A percentile compares a stretch with the other conserved stretches of the same genome.
phyloP scores from a whole-genome alignment of 352 stramenopile genomes.

The Globisporangium orthogonon region DNA sequence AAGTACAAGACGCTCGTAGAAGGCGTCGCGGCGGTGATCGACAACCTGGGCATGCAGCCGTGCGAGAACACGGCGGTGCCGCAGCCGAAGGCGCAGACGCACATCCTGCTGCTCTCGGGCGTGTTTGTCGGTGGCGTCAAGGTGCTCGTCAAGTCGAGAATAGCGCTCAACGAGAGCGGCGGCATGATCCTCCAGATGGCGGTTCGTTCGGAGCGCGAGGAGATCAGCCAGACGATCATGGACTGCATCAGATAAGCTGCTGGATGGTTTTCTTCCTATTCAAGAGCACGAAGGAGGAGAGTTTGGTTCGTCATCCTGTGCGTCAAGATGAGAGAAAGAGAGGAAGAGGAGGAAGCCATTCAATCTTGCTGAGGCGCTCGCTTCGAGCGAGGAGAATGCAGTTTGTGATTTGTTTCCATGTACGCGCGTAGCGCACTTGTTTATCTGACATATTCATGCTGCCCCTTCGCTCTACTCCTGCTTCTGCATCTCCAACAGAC shows the following conservation, averaged over 20 bases:
- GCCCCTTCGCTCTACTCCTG: neutral
- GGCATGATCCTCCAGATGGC: slow-evolving; percentile 95
- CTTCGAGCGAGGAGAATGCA: neutral
- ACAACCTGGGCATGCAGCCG: slow-evolving; percentile 96
- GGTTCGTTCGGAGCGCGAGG: slow-evolving; percentile 91
- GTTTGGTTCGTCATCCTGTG: neutral
- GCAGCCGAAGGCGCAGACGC: slow-evolving; percentile 88
- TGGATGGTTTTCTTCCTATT: neutral
- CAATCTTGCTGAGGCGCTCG: neutral
- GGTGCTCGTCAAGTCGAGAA: slow-evolving; percentile 94
- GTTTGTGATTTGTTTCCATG: neutral
- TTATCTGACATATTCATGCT: neutral
- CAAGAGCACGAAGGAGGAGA: too few species aligned
- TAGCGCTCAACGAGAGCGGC: slow-evolving; percentile 88
- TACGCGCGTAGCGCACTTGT: neutral
- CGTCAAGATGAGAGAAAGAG: neutral
- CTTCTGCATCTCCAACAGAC: slow-evolving; percentile 37
- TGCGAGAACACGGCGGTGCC: slow-evolving; percentile 92
- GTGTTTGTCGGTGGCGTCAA: slow-evolving; percentile 94
- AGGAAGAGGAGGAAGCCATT: neutral
- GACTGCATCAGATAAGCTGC: slow-evolving; percentile 92
- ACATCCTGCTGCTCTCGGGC: slow-evolving; percentile 95
- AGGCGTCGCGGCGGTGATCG: slow-evolving; percentile 92
- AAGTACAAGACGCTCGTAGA: slow-evolving; percentile 97
- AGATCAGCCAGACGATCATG: slow-evolving; percentile 95